Evolutionary conservation across 805 yeast species (phyloP), one percentile per base, ranked within the genome.

Genomic region (Saturnispora dispora): DNA sequence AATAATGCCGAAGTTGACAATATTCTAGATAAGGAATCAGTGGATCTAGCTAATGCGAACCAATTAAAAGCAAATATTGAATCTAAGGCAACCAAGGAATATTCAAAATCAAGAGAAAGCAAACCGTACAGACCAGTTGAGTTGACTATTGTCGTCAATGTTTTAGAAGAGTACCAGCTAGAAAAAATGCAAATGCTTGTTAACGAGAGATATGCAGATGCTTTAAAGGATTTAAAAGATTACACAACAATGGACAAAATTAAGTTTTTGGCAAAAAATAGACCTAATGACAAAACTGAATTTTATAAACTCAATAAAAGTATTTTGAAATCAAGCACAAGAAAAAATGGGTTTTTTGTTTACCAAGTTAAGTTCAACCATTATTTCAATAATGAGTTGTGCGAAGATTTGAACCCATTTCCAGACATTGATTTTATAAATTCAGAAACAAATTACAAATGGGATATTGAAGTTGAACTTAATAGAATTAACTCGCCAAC

Each of bases 331-430:
- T 50, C 53, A 49, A 60, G 57, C 23, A 41, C 46, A 18, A 52
- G 57, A 11, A 46, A 54, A 1, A 45, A 54, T 17, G 56, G 55
- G 20, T 51, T 55, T 23, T 56, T 68, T 45, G 78, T 78, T 13
- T 73, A 70, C 56, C 65, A 66, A 40, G 54, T 77, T 9, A 56
- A 55, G 5, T 64, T 71, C 0, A 59, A 64, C 9, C 74, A 74
- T 56, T 57, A 53, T 25, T 67, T 72, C 51, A 63, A 71, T 46
- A 72, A 66, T n/a, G 49, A 60, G n/a, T 56, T 47, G 15, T 56
- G 53, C 11, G 46, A 52, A 5, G 53, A 44, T 8, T 46, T 39
- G n/a, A 56, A 63, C 45, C 70, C 71, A 22, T 59, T 64, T 1
- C 71, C 71, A 17, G 54, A 65, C 1, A 17, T 64, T 15, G 60